Base-by-base conservation (phyloP, 495 filamentous ascomycete species). In the Symbiotaphrina buchneri region DNA sequence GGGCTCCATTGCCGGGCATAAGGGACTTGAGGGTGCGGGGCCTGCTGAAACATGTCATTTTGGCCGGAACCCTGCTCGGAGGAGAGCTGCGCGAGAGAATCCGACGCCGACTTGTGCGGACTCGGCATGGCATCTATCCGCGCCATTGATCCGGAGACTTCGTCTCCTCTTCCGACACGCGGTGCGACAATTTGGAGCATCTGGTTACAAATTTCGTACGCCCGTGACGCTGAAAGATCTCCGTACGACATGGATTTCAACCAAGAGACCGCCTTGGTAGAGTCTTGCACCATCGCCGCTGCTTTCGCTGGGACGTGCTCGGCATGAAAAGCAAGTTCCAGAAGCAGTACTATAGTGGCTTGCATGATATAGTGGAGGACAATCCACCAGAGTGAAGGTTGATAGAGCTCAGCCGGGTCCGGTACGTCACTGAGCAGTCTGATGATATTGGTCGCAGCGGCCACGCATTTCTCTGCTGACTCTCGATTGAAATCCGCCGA, bases 361-460 rank as follows among this genome's bases (percentile, higher is more conserved):
- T 71, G 65, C 51, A 68, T 71, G 10, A 74, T 43, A 27, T 68
- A 67, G 43, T 74, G 71, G 0, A 74, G 43, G 5, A 62, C 52
- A 32, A 54, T 63, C 71, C 71, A 76, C 67, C 69, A 76, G 13
- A 65, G 64, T 2, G 55, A 52, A 15, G 55, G 52, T 10, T 50
- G 48, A 39, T 68, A 59, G 2, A 73, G 44, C 1, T 32, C 32
- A 14, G 39, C 27, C 1, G 47, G 34, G 26, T 47, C 33, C 26
- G 45, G 42, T 13, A 47, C 38, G 28, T 60, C 50, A n/a, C 57
- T 61, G n/a, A 76, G 47, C 10, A 72, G 46, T 1, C 46, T 51
- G 5, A 74, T 43, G 35, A 64, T 58, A 21, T 57, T 51, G 18
- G 58, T 58, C 2, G 71, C 71, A 18, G 70, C 58, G 21, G 56